Evolutionary conservation across 2,329 filamentous ascomycete species (phyloP), one percentile per base, ranked within the genome.

Genomic region (Claviceps sorghi): DNA sequence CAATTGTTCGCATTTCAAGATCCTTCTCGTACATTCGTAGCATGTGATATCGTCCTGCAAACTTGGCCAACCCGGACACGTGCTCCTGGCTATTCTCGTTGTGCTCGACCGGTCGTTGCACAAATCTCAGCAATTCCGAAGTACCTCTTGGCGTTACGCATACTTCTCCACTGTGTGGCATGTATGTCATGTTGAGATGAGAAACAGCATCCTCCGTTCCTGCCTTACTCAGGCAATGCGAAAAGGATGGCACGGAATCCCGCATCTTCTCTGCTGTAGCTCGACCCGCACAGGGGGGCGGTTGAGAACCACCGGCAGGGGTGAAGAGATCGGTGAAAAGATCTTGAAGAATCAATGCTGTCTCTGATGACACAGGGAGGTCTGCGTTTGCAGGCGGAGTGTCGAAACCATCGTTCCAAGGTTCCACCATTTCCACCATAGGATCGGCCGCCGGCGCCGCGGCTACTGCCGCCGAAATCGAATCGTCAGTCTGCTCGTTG

Each of bases 21-120:
- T 75, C 73, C 48, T 69, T 69, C 53, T 70, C 67, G 55, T 72
- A 74, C 10, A 72, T 71, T n/a, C 76, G 72, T 26, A 80, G 58
- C 32, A 79, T 62, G 49, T 63, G 63, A 47, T 65, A 61, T 15
- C 59, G 56, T 47, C 57, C 57, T 8, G 57, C 52, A 17, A 56
- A 45, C 46, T 36, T 41, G 48, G 30, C 51, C 45, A 50, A 5
- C 15, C 41, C 48, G 2, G 50, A 44, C 21, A 45, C 34, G 10
- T 47, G 38, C n/a, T 15, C 47, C 2, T 43, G 30, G n/a, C 30
- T 40, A 11, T 52, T 53, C 15, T 48, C 17, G 15, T 62, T 60
- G 51, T 51, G 54, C 36, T 58, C 58, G 3, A 34, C 22, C 1
- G 52, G 50, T 30, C 56, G 53, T 44, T 48, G 48, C 34, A 67